These are phyloP conservation scores for Vaccinium corymbosum DNA, from an alignment of 148 eudicot genomes.

Conservation along the genomic window DNA sequence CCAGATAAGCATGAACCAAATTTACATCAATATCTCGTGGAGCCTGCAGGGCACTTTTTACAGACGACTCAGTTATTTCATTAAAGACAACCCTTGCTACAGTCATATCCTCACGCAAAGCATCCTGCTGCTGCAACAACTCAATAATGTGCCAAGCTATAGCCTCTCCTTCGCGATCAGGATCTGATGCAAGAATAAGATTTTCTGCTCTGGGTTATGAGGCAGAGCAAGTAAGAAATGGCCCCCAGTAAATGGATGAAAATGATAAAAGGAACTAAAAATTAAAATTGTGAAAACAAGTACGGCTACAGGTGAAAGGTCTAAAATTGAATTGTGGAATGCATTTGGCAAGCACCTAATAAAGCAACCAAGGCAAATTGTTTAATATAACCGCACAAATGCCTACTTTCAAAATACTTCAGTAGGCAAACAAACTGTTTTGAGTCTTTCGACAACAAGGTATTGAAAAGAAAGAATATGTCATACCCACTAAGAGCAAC, in stretches of 20 bases:
- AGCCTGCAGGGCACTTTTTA: constrained; percentile 67
- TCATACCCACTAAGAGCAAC: constrained; percentile 81
- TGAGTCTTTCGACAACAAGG: background rate
- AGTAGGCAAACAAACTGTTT: background rate
- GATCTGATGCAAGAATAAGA: constrained; percentile 98
- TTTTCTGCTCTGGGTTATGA: constrained; percentile 75
- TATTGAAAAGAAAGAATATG: constrained; percentile 7
- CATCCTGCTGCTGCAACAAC: constrained; percentile 84
- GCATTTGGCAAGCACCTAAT: background rate
- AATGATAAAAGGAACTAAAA: background rate
- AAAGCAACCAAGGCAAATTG: background rate
- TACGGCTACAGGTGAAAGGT: background rate
- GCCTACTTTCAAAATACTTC: background rate
- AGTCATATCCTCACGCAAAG: constrained; percentile 50
- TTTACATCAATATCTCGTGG: constrained; percentile 82
- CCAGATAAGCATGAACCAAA: constrained; percentile 95
- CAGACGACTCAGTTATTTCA: constrained; percentile 84
- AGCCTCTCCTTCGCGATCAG: constrained; percentile 99
- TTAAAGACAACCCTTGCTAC: constrained; percentile 89
- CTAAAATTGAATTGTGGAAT: background rate
- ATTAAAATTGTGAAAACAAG: background rate
- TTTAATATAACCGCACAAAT: background rate
- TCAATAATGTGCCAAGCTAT: constrained; percentile 98
- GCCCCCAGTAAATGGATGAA: constrained; percentile 6
- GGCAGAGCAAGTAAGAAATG: constrained; percentile 28